Base-by-base conservation (phyloP, 305 asterid species). In the Fraxinus albicans region DNA sequence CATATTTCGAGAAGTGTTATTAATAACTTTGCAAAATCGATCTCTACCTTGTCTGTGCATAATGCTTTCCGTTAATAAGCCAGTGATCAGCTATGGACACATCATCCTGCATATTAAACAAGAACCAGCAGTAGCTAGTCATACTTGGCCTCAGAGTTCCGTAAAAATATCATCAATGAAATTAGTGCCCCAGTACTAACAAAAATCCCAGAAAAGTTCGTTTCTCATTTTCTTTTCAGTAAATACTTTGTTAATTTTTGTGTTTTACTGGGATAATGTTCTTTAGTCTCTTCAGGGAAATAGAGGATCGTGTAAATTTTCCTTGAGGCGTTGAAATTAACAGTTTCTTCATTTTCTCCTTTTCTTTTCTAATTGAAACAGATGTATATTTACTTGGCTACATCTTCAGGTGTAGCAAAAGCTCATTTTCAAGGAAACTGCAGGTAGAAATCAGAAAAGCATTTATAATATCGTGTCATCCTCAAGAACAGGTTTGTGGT, bases 41-140 rank as follows among this genome's bases (percentile, higher is more conserved):
- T 33, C 17, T 60, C 82, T 84, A 94, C 98, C 97, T 94, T 44
- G 97, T 95, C 81, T 86, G 95, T 50, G 97, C 94, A 80, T 93
- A 94, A 75, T 95, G 99, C 78, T 91, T 91, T 47, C 99, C 98
- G 69, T 92, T 91, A 78, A 95, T 92, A 23, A 95, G 97, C 99
- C 99, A 95, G 50, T 95, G 99, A 84, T 95, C 73, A 53, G 89
- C 91, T 6, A 94, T 82, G 33, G 97, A 93, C 38, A 94, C 98
- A 73, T 94, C 93, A 58, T 95, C 97, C 98, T 94, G 88, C 92
- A 86, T 31, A 34, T 63, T 83, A 69, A 81, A 79, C 53, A 79
- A 34, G 36, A 34, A 33, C 44, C 63, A 79, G 23, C 58, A 9
- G 21, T 19, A 67, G 77, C 76, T 79, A 13, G 60, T 4, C 42